Base-by-base conservation (phyloP, 768 basidiomycete genomes). In the Termitomyces sp. region DNA sequence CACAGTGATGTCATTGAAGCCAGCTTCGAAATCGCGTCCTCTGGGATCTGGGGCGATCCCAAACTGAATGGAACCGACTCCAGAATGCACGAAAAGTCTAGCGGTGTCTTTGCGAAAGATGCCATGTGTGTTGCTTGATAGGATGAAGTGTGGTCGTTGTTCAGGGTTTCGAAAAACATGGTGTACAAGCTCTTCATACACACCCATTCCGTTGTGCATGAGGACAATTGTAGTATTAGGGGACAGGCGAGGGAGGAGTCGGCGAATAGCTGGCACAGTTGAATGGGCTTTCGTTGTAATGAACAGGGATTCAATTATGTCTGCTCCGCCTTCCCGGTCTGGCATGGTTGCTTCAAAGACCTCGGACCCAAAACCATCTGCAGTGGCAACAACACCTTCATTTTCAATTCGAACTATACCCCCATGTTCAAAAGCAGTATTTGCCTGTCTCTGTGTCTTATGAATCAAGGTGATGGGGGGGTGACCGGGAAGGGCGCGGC, bases 161-260 rank as follows among this genome's bases (percentile, higher is more conserved):
- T 76, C 68, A 24, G 86, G 80, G 68, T 94, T 88, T 20, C 80
- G 86, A 69, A 94, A 98, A 43, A 93, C 64, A 6, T 79, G 64
- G 6, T 72, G 65, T 18, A 92, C 68, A 48, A 97, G 78, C 59
- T 83, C 74, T 62, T 98, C 95, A 69, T 93, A 91, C 9, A 95
- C 74, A 12, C 94, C 96, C 86, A 97, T 90, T 26, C 96, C 96
- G 68, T 96, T 96, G 66, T 96, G 92, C 53, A 98, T 71, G n/a
- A 99, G 81, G 2, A 96, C 90, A 61, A 98, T 85, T 36, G 94
- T 96, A 44, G 87, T 89, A 50, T 80, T 69, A 0, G 79, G 67
- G 4, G 79, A 76, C 20, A 98, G 71, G 18, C 93, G 82, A 13
- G 82, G 83, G 18, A 80, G 71, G 55, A 98, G 80, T 0, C 69